Evolutionary conservation across 345 rosid species (phyloP).

Genomic region (Syzygium aromaticum): DNA sequence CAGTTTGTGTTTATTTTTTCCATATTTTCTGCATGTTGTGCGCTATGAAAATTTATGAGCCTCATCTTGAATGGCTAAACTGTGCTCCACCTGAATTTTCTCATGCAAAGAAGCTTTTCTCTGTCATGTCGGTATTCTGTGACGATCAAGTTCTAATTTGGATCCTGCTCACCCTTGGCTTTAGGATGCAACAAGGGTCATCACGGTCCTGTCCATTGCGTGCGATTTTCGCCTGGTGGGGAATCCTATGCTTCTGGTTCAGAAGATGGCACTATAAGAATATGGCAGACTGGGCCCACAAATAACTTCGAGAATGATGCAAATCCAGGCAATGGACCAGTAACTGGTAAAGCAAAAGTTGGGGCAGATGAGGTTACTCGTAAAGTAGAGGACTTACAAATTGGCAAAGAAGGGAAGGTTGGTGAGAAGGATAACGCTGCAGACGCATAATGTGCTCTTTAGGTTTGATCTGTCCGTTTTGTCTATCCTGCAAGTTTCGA

Average conservation of each 20-base stretch:
- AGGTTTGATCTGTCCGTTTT: not conserved
- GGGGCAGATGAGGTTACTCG: conserved; percentile 15
- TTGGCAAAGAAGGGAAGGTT: conserved; percentile 15
- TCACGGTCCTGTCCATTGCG: conserved; percentile 95
- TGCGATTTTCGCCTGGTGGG: conserved; percentile 91
- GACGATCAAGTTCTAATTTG: not conserved
- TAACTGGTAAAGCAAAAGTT: conserved; percentile 13
- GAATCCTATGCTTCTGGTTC: conserved; percentile 96
- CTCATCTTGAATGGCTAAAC: not conserved
- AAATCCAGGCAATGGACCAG: conserved; percentile 10
- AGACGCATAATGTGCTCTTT: conserved; percentile 1
- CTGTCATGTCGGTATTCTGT: not conserved
- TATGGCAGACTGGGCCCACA: conserved; percentile 46
- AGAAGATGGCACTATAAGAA: conserved; percentile 86
- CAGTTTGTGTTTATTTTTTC: not conserved
- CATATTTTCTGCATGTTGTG: not conserved
- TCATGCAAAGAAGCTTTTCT: not conserved
- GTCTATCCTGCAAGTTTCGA: not conserved
- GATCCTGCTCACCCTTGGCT: conserved; percentile 1
- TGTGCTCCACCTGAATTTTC: not conserved
- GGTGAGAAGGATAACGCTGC: conserved; percentile 11
- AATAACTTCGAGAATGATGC: conserved; percentile 16
- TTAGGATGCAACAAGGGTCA: conserved; percentile 98
- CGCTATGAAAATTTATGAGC: not conserved
- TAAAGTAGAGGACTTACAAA: conserved; percentile 17